These are phyloP conservation scores for Tylopilus plumbeoviolaceoides DNA, from an alignment of 768 basidiomycete species.

Conservation along the genomic window DNA sequence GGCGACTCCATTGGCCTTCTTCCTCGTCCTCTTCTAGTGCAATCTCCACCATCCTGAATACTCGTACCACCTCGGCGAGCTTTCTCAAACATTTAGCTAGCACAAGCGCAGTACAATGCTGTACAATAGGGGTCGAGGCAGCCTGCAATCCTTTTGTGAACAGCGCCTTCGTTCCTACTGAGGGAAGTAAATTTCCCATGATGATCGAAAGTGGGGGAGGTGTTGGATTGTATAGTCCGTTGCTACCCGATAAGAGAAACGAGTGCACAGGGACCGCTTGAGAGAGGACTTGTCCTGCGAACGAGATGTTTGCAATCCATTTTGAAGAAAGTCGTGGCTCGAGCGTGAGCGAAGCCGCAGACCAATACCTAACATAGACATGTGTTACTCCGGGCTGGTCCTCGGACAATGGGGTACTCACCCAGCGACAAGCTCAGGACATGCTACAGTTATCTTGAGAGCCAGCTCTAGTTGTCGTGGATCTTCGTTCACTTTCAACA, in stretches of 20 bases:
- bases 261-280: slow-evolving; percentile 63
- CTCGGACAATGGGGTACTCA: slow-evolving; percentile 30
- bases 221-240: slow-evolving; percentile 53
- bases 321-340: slow-evolving; percentile 85
- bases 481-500: slow-evolving; percentile 86
- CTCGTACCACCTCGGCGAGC: slow-evolving; percentile 48
- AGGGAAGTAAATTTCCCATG: slow-evolving; percentile 78
- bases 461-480: slow-evolving; percentile 80
- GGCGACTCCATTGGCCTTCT: slow-evolving; percentile 71
- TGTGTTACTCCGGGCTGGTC: slow-evolving; percentile 10
- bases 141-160: slow-evolving; percentile 82
- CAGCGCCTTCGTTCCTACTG: slow-evolving; percentile 61
- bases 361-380: slow-evolving; percentile 60
- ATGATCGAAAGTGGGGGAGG: slow-evolving; percentile 73
- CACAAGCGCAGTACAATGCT: slow-evolving; percentile 78
- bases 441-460: slow-evolving; percentile 71
- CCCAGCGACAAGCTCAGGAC: slow-evolving; percentile 84
- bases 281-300: slow-evolving; percentile 75
- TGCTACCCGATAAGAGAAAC: slow-evolving; percentile 50
- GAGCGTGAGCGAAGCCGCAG: slow-evolving; percentile 61
- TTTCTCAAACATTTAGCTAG: slow-evolving; percentile 76
- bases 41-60: slow-evolving; percentile 45
- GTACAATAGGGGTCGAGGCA: slow-evolving; percentile 61
- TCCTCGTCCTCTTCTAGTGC: slow-evolving; percentile 61
- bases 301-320: slow-evolving; percentile 88